Conservation (phyloP, 495 filamentous ascomycete species). For the Annulohypoxylon stygium region DNA sequence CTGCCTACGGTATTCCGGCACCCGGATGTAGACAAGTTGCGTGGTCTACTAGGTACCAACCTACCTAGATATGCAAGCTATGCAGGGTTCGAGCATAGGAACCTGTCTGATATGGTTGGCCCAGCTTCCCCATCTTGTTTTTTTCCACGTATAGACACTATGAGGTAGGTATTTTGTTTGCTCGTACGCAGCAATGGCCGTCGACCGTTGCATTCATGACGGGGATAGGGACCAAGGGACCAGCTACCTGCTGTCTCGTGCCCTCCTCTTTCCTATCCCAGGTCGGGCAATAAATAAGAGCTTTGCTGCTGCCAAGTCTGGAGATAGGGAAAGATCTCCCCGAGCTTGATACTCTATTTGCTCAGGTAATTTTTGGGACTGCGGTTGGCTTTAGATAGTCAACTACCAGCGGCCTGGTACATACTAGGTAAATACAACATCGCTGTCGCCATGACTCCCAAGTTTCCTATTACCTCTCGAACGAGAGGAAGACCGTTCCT, state of each 20-base stretch:
- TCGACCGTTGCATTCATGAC: slow-evolving; percentile 41
- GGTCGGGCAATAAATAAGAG: slow-evolving; percentile 35
- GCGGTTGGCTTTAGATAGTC: slow-evolving; percentile 14
- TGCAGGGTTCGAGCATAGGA: slow-evolving; percentile 24
- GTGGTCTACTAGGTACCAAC: no score
- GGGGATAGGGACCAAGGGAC: slow-evolving; percentile 12
- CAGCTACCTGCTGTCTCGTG: slow-evolving; percentile 32
- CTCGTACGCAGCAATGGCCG: slow-evolving; percentile 18
- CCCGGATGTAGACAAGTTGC: background rate
- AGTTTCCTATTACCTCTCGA: slow-evolving; percentile 22
- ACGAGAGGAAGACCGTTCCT: slow-evolving; percentile 33
- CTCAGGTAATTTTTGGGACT: background rate
- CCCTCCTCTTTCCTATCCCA: slow-evolving; percentile 15
- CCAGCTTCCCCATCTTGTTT: slow-evolving; percentile 28
- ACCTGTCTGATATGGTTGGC: slow-evolving; percentile 23
- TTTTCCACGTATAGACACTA: background rate
- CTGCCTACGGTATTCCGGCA: slow-evolving; percentile 24
- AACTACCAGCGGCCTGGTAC: background rate
- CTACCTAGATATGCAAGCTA: slow-evolving; percentile 23
- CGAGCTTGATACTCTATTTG: slow-evolving; percentile 17
- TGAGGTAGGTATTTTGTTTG: background rate
- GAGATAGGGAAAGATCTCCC: slow-evolving; percentile 8
- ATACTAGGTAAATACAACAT: no score
- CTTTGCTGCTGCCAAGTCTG: slow-evolving; percentile 8
- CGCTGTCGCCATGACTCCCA: slow-evolving; percentile 23